Conservation (phyloP, 2,329 filamentous ascomycete species). For the Aspergillus texensis region DNA sequence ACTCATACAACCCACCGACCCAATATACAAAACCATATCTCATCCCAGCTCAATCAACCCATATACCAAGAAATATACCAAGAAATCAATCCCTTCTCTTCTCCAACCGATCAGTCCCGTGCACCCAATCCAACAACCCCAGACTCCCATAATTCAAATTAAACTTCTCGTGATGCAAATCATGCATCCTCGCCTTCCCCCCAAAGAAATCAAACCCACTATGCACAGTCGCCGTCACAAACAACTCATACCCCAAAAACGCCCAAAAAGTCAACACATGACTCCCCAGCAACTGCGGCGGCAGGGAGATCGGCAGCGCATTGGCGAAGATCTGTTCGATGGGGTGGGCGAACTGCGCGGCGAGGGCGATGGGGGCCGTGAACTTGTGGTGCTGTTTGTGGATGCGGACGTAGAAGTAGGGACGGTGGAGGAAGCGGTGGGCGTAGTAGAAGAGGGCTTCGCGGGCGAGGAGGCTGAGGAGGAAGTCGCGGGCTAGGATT, state of each 20-base stretch:
- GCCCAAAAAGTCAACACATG: conserved; percentile 58
- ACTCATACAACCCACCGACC: too few species aligned
- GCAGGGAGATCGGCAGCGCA: conserved; percentile 54
- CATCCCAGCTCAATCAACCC: neutral
- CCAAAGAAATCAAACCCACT: conserved; percentile 61
- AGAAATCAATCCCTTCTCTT: neutral
- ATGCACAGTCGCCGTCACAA: conserved; percentile 59
- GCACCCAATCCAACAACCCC: conserved; percentile 58
- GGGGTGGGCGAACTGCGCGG: conserved; percentile 61
- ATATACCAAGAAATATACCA: too few species aligned
- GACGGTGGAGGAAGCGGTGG: conserved; percentile 57
- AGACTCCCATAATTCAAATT: conserved; percentile 57
- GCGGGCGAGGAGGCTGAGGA: conserved; percentile 46
- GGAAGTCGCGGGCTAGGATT: conserved; percentile 47
- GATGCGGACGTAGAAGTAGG: conserved; percentile 52
- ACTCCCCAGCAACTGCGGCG: conserved; percentile 49
- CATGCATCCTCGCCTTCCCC: conserved; percentile 52
- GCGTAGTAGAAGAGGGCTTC: conserved; percentile 60
- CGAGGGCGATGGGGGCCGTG: conserved; percentile 57
- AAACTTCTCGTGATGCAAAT: conserved; percentile 61
- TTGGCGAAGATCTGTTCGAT: conserved; percentile 61
- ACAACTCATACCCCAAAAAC: conserved; percentile 53
- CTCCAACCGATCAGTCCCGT: conserved; percentile 48
- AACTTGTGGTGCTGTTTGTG: conserved; percentile 62
- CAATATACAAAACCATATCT: too few species aligned